phyloP scores from a whole-genome alignment of 768 basidiomycete species.

The Lactifluus pinguis region DNA sequence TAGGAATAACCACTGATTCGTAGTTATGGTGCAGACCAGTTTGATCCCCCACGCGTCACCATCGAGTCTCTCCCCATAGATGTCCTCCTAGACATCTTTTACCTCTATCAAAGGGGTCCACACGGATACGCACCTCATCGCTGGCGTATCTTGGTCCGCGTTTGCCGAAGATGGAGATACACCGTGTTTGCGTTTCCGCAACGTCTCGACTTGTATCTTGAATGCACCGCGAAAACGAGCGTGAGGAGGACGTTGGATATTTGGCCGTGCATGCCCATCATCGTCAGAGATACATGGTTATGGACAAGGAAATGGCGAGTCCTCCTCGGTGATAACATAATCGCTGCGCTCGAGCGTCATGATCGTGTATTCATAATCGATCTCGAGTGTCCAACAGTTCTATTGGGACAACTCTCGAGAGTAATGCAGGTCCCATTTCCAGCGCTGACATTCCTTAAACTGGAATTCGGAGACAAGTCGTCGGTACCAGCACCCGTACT shows the following conservation, averaged over 20 bases:
- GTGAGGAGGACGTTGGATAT: neutral
- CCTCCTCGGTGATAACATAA: neutral
- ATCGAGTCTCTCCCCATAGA: neutral
- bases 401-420: neutral
- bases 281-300: neutral
- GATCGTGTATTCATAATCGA: neutral
- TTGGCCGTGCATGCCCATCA: neutral
- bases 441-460: neutral
- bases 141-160: neutral
- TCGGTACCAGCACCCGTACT: neutral
- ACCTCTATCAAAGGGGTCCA: neutral
- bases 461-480: neutral
- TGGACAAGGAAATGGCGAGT: neutral
- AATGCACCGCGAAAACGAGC: neutral
- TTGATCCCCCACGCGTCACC: neutral
- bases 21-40: neutral
- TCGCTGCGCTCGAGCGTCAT: neutral
- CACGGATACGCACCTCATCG: neutral
- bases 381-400: neutral
- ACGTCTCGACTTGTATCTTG: neutral
- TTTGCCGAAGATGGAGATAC: neutral
- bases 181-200: neutral
- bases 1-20: neutral
- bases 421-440: neutral
- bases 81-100: neutral